Percentiles rank a stretch among this genome's conserved stretches.
phyloP scores from a whole-genome alignment of 345 rosid genomes.

The Heritiera littoralis region DNA sequence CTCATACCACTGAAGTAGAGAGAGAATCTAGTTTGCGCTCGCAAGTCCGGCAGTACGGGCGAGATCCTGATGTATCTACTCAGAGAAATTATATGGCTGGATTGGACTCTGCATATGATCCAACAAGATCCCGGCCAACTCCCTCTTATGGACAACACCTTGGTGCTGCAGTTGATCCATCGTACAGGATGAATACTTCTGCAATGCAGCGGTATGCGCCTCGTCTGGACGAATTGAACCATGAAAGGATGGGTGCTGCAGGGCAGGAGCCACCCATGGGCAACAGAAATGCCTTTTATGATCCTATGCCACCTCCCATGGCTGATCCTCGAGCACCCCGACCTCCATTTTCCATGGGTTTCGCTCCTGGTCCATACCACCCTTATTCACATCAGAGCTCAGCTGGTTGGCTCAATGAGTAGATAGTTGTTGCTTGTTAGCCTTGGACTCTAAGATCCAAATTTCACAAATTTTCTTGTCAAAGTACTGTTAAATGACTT shows the following conservation, averaged over 20 bases:
- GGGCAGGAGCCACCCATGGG: slow-evolving; percentile 40
- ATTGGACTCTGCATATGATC: slow-evolving; percentile 27
- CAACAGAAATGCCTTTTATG: slow-evolving; percentile 24
- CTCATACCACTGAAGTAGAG: slow-evolving; percentile 24
- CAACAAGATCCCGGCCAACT: slow-evolving; percentile 35
- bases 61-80: slow-evolving; percentile 17
- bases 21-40: slow-evolving; percentile 31
- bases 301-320: slow-evolving; percentile 17
- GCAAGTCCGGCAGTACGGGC: slow-evolving; percentile 38
- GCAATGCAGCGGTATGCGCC: slow-evolving; percentile 64
- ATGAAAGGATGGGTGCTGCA: slow-evolving; percentile 36
- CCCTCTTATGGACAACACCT: slow-evolving; percentile 28
- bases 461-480: background rate
- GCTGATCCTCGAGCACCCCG: slow-evolving; percentile 20
- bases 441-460: background rate
- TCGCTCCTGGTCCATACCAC: slow-evolving; percentile 51
- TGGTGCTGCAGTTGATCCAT: slow-evolving; percentile 27
- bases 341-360: slow-evolving; percentile 31
- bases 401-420: slow-evolving; percentile 75
- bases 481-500: background rate
- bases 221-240: slow-evolving; percentile 57
- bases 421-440: slow-evolving; percentile 11
- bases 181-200: slow-evolving; percentile 42
- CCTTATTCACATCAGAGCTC: slow-evolving; percentile 35
- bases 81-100: slow-evolving; percentile 36